phyloP scores from a whole-genome alignment of 2,329 filamentous ascomycete species.

The Nemania sp. region DNA sequence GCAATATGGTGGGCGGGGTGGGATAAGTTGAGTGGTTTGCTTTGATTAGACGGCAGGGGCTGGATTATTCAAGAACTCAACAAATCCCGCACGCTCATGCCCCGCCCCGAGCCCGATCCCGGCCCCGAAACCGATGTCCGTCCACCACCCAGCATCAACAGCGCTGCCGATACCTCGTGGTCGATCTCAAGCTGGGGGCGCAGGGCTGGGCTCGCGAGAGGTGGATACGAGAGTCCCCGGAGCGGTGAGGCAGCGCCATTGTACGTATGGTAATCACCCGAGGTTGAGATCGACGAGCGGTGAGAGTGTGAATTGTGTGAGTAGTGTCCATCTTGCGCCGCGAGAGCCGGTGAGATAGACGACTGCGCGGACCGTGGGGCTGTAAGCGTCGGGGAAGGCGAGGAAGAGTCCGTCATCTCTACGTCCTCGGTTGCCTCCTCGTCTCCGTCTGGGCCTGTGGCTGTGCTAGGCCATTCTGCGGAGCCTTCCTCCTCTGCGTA shows the following conservation, averaged over 20 bases:
- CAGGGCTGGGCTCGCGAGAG: constrained; percentile 59
- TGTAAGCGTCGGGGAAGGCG: constrained; percentile 53
- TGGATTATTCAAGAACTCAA: constrained; percentile 51
- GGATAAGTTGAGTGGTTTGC: background rate
- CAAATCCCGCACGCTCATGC: constrained; percentile 60
- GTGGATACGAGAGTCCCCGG: constrained; percentile 38
- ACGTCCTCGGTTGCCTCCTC: constrained; percentile 49
- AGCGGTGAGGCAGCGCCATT: constrained; percentile 41
- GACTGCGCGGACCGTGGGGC: constrained; percentile 38
- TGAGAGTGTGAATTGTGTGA: constrained; percentile 35
- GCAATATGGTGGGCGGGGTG: too few relatives aligned
- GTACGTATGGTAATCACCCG: constrained; percentile 49
- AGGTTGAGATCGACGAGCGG: constrained; percentile 59
- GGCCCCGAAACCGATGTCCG: constrained; percentile 29
- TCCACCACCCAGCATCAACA: constrained; percentile 75
- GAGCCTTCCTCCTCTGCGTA: too few relatives aligned
- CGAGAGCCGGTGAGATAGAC: constrained; percentile 57
- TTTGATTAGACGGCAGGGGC: background rate
- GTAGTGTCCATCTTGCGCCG: constrained; percentile 47
- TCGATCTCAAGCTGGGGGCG: constrained; percentile 62
- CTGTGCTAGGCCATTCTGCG: background rate
- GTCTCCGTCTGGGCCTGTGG: background rate
- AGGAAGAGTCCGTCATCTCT: constrained; percentile 64
- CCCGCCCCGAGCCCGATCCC: constrained; percentile 43
- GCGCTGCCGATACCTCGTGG: constrained; percentile 81